Evolutionary conservation across 129 eudicot species (phyloP).

Genomic region (Oenanthe sinensis): DNA sequence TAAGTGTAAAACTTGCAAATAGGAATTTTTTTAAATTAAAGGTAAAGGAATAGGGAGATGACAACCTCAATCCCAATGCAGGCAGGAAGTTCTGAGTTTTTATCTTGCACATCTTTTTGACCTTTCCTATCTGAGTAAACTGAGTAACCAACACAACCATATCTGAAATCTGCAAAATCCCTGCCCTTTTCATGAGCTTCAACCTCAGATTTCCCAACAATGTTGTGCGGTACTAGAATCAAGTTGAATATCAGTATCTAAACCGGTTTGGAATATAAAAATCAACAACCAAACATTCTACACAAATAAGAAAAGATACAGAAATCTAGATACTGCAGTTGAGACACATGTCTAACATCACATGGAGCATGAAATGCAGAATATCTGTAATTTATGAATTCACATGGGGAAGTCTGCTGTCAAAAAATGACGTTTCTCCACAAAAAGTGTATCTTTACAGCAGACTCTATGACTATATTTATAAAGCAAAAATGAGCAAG

Average conservation of each 20-base stretch:
- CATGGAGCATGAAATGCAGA: neutral
- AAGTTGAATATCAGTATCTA: slow-evolving; percentile 17
- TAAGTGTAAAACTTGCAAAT: neutral
- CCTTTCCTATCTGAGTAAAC: slow-evolving; percentile 58
- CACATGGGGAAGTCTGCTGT: neutral
- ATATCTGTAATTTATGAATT: neutral
- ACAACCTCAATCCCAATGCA: slow-evolving; percentile 83
- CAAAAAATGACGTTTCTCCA: neutral
- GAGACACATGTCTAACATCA: neutral
- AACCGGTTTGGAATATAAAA: neutral
- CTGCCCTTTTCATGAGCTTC: slow-evolving; percentile 81
- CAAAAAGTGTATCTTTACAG: neutral
- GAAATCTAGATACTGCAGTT: neutral
- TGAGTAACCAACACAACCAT: slow-evolving; percentile 93
- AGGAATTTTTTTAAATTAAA: neutral
- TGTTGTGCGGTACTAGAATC: slow-evolving; percentile 54
- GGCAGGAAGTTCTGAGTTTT: slow-evolving; percentile 61
- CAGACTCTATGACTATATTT: neutral
- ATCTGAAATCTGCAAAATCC: slow-evolving; percentile 68
- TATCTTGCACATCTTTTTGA: slow-evolving; percentile 30
- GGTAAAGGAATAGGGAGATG: slow-evolving; percentile 15
- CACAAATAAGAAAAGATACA: neutral
- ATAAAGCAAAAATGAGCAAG: neutral
- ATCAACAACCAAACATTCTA: neutral
- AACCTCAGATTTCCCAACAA: slow-evolving; percentile 76